phyloP scores from a whole-genome alignment of 176 grass and related monocot species.

The Pontederia crassipes region DNA sequence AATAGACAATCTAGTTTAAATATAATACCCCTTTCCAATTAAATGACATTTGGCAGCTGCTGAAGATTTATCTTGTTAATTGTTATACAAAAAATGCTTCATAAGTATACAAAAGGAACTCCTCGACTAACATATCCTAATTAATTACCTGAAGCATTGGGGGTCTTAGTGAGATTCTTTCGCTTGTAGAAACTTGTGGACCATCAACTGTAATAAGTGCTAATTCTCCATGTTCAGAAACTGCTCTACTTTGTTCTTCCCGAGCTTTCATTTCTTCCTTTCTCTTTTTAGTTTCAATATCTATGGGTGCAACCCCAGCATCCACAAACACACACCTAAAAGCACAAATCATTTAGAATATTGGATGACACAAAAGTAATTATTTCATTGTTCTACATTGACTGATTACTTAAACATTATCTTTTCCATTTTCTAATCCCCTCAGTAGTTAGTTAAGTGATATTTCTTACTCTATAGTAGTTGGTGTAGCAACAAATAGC shows the following conservation, averaged over 20 bases:
- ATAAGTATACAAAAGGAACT: no score
- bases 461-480: conserved; percentile 94
- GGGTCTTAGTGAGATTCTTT: conserved; percentile 75
- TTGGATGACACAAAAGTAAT: neutral
- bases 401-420: no score
- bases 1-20: no score
- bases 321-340: conserved; percentile 96
- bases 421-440: no score
- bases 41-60: no score
- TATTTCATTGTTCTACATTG: no score
- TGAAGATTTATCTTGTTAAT: no score
- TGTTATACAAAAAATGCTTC: no score
- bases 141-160: conserved; percentile 78
- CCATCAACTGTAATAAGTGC: conserved; percentile 83
- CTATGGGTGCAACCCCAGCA: conserved; percentile 81
- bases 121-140: no score
- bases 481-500: conserved; percentile 96
- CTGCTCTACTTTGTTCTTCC: conserved; percentile 71
- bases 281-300: conserved; percentile 86
- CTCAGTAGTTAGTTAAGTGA: neutral
- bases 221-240: conserved; percentile 74
- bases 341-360: neutral
- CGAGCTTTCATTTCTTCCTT: conserved; percentile 97
- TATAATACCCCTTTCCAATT: no score
- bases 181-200: conserved; percentile 47